Evolutionary conservation across 352 stramenopile species (phyloP).

Genomic region (Pythium chondricola): DNA sequence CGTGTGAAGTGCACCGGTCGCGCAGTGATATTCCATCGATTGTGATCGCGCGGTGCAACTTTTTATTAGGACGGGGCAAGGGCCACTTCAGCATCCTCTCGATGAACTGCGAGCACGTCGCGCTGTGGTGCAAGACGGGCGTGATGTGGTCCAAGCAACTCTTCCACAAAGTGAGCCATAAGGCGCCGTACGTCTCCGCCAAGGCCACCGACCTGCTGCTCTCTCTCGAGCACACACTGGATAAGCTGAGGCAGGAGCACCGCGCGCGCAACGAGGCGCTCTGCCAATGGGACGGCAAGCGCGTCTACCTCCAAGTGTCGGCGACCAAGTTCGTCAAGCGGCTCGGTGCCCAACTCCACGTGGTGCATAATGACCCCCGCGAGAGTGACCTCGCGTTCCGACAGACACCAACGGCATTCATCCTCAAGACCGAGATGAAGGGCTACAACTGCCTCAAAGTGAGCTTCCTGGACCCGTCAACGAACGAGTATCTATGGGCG

Average conservation of each 20-base stretch:
- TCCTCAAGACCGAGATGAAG: constrained; percentile 26
- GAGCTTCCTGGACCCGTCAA: constrained; percentile 33
- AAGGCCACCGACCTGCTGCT: constrained; percentile 27
- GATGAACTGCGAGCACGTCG: constrained; percentile 74
- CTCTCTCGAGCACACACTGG: constrained; percentile 30
- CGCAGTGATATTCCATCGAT: constrained; percentile 55
- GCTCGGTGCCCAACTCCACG: constrained; percentile 40
- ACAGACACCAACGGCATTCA: constrained; percentile 48
- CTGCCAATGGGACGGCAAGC: constrained; percentile 27
- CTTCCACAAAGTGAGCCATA: constrained; percentile 38
- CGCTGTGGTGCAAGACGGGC: constrained; percentile 72
- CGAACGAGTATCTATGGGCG: constrained; percentile 38
- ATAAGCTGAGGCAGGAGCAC: constrained; percentile 23
- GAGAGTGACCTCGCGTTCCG: constrained; percentile 61
- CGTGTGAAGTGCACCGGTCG: constrained; percentile 58
- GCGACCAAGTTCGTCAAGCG: constrained; percentile 46
- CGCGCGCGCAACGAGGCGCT: constrained; percentile 29
- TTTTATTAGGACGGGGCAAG: constrained; percentile 54
- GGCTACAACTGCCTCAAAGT: constrained; percentile 58
- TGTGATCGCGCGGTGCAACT: constrained; percentile 64
- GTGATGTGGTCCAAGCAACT: constrained; percentile 73
- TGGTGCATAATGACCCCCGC: constrained; percentile 49
- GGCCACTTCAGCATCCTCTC: constrained; percentile 67
- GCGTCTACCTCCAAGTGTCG: constrained; percentile 42
- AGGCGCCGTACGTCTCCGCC: constrained; percentile 38